Percentiles rank a stretch among this genome's conserved stretches.
Conservation (phyloP, 495 filamentous ascomycete species). For the Penicillium macrosclerotiorum region DNA sequence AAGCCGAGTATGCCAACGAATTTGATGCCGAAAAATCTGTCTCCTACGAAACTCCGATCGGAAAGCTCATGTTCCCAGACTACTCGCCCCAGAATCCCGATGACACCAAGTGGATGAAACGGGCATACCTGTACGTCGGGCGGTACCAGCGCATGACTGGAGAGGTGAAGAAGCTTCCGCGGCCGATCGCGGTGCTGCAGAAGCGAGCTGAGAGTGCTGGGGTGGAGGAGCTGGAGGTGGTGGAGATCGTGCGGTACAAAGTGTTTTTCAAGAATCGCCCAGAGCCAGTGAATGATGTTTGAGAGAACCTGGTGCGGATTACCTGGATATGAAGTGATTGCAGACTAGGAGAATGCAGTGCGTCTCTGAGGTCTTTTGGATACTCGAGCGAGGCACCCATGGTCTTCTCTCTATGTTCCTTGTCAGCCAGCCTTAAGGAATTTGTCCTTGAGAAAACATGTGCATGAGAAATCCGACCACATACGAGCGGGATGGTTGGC, state of each 20-base stretch:
- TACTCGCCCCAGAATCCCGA: slow-evolving; percentile 53
- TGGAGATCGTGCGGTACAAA: slow-evolving; percentile 87
- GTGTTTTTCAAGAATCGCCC: slow-evolving; percentile 82
- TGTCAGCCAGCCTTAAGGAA: too few species aligned
- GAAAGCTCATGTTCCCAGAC: slow-evolving; percentile 76
- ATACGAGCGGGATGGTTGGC: too few species aligned
- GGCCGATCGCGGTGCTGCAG: slow-evolving; percentile 72
- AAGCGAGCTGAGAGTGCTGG: slow-evolving; percentile 11
- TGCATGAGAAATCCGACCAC: too few species aligned
- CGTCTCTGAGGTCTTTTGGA: too few species aligned
- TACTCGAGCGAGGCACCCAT: too few species aligned
- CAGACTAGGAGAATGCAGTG: not conserved
- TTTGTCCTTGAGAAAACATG: too few species aligned
- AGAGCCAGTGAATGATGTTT: slow-evolving; percentile 69
- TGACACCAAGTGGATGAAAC: slow-evolving; percentile 77
- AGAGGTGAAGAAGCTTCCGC: slow-evolving; percentile 80
- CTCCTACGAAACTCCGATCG: slow-evolving; percentile 56
- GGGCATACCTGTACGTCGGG: slow-evolving; percentile 83
- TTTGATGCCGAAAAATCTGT: slow-evolving; percentile 10
- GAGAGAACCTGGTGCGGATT: slow-evolving; percentile 1
- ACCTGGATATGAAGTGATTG: not conserved
- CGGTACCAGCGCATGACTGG: slow-evolving; percentile 86
- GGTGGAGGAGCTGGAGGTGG: slow-evolving; percentile 61
- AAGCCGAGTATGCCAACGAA: slow-evolving; percentile 19
- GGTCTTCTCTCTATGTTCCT: too few species aligned